Conservation (phyloP, 2,329 filamentous ascomycete genomes). For the Aspergillus piperis region DNA sequence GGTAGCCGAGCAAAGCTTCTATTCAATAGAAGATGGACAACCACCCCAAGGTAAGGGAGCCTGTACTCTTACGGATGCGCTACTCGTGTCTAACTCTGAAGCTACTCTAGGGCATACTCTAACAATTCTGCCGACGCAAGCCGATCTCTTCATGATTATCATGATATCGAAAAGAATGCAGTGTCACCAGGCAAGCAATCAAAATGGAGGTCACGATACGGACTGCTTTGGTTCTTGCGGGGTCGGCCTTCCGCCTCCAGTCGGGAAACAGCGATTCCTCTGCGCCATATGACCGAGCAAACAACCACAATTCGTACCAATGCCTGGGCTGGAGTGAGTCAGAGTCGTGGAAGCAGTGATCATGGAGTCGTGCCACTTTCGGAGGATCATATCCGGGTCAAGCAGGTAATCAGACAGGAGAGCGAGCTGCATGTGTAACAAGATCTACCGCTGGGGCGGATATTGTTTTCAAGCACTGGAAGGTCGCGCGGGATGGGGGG, state of each 20-base stretch:
- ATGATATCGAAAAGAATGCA: slow-evolving; percentile 27
- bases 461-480: not conserved
- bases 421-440: slow-evolving; percentile 29
- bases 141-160: slow-evolving; percentile 3
- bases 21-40: slow-evolving; percentile 24
- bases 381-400: slow-evolving; percentile 33
- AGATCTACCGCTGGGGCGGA: not conserved
- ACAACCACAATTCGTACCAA: slow-evolving; percentile 32
- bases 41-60: slow-evolving; percentile 19
- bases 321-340: slow-evolving; percentile 34
- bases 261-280: slow-evolving; percentile 13
- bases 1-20: slow-evolving; percentile 32
- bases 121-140: slow-evolving; percentile 8
- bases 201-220: slow-evolving; percentile 15
- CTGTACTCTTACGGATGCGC: too few relatives aligned
- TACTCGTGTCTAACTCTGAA: slow-evolving; percentile 2
- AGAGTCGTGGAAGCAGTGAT: slow-evolving; percentile 29
- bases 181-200: not conserved
- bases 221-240: slow-evolving; percentile 16
- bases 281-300: slow-evolving; percentile 21
- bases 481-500: not conserved
- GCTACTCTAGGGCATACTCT: slow-evolving; percentile 7
- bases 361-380: slow-evolving; percentile 11
- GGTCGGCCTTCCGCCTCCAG: slow-evolving; percentile 8
- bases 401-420: slow-evolving; percentile 37